Conservation (phyloP, 495 filamentous ascomycete genomes). For the Penicillium robsamsonii region DNA sequence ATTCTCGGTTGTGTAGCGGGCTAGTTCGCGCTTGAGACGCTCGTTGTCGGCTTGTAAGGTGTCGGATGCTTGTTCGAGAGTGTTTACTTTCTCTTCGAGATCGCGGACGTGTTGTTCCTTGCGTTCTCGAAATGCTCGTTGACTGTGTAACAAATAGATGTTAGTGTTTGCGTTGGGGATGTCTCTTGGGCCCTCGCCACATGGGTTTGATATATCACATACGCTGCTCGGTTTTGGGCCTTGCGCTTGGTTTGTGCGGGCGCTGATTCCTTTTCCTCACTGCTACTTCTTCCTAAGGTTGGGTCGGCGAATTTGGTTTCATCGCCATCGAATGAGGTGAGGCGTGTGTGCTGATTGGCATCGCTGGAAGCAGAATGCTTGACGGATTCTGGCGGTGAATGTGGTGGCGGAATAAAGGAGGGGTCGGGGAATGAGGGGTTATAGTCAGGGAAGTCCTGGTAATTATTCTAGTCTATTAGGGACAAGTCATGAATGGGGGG, state of each 20-base stretch:
- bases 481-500: neutral
- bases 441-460: constrained; percentile 39
- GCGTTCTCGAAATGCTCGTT: constrained; percentile 94
- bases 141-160: constrained; percentile 47
- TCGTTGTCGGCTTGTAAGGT: constrained; percentile 71
- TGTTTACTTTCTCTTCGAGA: constrained; percentile 80
- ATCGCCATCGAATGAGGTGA: constrained; percentile 34
- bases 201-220: constrained; percentile 42
- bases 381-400: constrained; percentile 48
- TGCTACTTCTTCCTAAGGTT: constrained; percentile 42
- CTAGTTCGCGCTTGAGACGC: constrained; percentile 76
- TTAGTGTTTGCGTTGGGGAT: constrained; percentile 4
- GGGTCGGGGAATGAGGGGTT: constrained; percentile 38
- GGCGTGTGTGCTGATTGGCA: constrained; percentile 19
- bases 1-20: constrained; percentile 81
- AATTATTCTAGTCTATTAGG: constrained; percentile 18
- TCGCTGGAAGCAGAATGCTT: constrained; percentile 41
- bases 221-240: constrained; percentile 96
- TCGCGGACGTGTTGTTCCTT: constrained; percentile 94
- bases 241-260: constrained; percentile 86
- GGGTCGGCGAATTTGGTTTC: constrained; percentile 30
- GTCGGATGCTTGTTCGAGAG: constrained; percentile 59
- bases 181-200: neutral
- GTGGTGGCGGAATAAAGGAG: constrained; percentile 36
- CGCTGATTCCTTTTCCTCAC: constrained; percentile 66